Percentiles rank a stretch among this genome's conserved stretches.
These are phyloP conservation scores for Acmispon strigosus DNA, from an alignment of 306 rosid genomes.

Conservation along the genomic window DNA sequence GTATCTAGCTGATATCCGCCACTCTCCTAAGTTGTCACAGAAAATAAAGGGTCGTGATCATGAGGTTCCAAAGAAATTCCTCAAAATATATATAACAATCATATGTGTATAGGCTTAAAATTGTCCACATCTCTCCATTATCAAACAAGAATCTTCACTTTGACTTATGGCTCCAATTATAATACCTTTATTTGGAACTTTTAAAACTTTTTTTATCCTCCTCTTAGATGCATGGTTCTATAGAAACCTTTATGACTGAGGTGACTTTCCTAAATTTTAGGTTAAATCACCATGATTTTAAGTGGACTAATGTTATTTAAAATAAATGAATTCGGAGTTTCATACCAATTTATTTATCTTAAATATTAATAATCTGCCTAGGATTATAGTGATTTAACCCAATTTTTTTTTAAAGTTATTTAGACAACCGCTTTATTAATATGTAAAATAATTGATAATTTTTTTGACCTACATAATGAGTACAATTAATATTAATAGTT, in stretches of 20 bases:
- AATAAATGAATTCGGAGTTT: too few relatives aligned
- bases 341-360: too few relatives aligned
- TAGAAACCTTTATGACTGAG: neutral
- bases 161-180: neutral
- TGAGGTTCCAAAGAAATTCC: neutral
- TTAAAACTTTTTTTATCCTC: neutral
- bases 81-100: neutral
- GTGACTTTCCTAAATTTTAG: too few relatives aligned
- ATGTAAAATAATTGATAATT: neutral
- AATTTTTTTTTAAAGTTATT: neutral
- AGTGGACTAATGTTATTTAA: too few relatives aligned
- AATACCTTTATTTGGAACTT: neutral
- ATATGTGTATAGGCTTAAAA: neutral
- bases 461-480: neutral
- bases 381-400: too few relatives aligned
- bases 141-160: neutral
- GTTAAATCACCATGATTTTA: too few relatives aligned
- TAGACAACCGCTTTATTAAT: too few relatives aligned
- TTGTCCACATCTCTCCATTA: neutral
- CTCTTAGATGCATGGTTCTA: neutral
- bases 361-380: too few relatives aligned
- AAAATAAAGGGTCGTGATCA: neutral
- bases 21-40: neutral
- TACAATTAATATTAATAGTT: neutral
- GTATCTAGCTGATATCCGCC: neutral